phyloP scores from a whole-genome alignment of 441 rosid genomes.

The Jatropha multifida region DNA sequence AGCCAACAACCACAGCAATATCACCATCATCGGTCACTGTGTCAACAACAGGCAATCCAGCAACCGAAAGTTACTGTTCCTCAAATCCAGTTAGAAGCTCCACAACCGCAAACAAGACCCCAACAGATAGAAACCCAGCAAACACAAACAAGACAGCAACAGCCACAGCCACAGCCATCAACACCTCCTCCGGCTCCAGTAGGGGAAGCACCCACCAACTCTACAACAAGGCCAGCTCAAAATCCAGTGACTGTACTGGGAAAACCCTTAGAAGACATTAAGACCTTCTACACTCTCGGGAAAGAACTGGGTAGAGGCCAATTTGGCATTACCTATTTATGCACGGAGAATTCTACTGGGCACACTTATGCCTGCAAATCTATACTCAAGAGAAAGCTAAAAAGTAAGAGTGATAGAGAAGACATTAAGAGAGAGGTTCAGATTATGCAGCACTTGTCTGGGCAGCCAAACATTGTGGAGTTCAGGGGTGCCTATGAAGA shows the following conservation, averaged over 20 bases:
- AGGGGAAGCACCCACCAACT: constrained; percentile 25
- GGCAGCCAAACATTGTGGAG: constrained; percentile 86
- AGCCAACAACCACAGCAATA: constrained; percentile 27
- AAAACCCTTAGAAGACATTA: constrained; percentile 75
- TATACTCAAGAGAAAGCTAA: constrained; percentile 76
- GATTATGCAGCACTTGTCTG: constrained; percentile 88
- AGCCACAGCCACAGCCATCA: constrained; percentile 15
- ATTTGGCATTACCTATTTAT: constrained; percentile 81
- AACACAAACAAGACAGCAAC: constrained; percentile 18
- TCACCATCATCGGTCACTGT: constrained; percentile 27
- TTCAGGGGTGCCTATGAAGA: constrained; percentile 88
- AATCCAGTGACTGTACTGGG: constrained; percentile 57
- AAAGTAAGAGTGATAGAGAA: constrained; percentile 60
- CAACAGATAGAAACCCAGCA: constrained; percentile 18
- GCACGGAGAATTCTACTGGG: constrained; percentile 76
- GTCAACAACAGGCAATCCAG: constrained; percentile 27
- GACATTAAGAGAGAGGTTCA: constrained; percentile 81
- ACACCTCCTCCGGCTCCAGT: constrained; percentile 22
- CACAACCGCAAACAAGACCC: constrained; percentile 25
- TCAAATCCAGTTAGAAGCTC: constrained; percentile 24
- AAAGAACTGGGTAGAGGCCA: constrained; percentile 91
- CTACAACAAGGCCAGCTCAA: constrained; percentile 25
- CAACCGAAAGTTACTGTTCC: constrained; percentile 28
- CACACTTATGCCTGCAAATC: constrained; percentile 81
- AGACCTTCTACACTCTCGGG: constrained; percentile 52